Evolutionary conservation across 176 grass and related monocot genomes (phyloP).

Genomic region (Carex cristatella): DNA sequence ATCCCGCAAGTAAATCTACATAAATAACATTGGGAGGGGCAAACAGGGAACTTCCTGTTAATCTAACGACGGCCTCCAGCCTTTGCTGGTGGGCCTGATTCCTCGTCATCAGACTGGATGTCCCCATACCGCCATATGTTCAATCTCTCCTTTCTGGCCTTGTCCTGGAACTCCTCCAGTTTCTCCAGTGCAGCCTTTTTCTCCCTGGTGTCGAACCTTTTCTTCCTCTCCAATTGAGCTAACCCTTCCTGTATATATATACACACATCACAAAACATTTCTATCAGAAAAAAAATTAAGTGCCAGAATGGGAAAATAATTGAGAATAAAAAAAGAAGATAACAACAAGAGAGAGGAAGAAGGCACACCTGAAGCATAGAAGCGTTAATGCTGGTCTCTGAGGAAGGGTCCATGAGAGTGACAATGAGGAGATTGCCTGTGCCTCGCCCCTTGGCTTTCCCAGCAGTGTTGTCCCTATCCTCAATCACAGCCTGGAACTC

Average conservation of each 20-base stretch:
- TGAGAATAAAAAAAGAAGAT: background rate
- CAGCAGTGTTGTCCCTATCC: slow-evolving; percentile 73
- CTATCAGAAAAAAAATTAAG: background rate
- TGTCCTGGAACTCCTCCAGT: slow-evolving; percentile 48
- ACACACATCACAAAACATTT: background rate
- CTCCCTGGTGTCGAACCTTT: slow-evolving; percentile 33
- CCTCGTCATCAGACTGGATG: slow-evolving; percentile 44
- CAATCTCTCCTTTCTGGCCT: slow-evolving; percentile 31
- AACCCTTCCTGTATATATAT: slow-evolving; percentile 41
- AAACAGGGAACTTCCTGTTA: background rate
- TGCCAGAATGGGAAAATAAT: background rate
- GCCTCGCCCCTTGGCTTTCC: slow-evolving; percentile 81
- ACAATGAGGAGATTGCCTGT: slow-evolving; percentile 60
- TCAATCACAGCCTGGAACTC: slow-evolving; percentile 85
- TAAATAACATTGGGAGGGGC: slow-evolving; percentile 19
- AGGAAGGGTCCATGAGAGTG: slow-evolving; percentile 71
- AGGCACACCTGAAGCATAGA: slow-evolving; percentile 79
- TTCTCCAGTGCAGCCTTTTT: slow-evolving; percentile 40
- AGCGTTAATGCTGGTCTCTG: slow-evolving; percentile 81
- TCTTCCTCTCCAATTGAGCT: slow-evolving; percentile 39
- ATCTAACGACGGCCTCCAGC: slow-evolving; percentile 31
- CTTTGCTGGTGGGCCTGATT: slow-evolving; percentile 37
- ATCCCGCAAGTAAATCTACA: slow-evolving; percentile 9
- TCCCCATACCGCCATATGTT: slow-evolving; percentile 43
- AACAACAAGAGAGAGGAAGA: background rate